Evolutionary conservation across 2,329 filamentous ascomycete species (phyloP), one percentile per base, ranked within the genome.

Genomic region (Davidsoniella neocaledoniae): DNA sequence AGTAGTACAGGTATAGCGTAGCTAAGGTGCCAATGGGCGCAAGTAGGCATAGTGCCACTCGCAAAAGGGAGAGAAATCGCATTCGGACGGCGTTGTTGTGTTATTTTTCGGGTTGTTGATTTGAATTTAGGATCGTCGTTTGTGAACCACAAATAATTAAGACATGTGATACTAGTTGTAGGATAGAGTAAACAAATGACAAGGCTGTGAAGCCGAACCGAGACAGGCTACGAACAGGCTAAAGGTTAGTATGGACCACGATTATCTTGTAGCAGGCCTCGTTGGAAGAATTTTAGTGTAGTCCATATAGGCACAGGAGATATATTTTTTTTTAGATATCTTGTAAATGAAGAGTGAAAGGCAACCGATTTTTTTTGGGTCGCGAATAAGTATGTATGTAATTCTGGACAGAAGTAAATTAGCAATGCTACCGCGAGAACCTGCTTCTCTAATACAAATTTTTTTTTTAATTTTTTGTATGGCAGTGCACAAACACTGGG

Each of bases 1-100:
- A 96, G 38, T 90, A 69, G 67, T 95, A 95, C 48, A 96, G 73
- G 66, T 88, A 93, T 56, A 79, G 58, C 47, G 83, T 86, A 59
- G 77, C 76, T 55, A 77, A 65, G 60, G 90, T 58, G 52, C 83
- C 80, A 60, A 90, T 60, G 45, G 85, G 79, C 56, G 63, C 59
- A 58, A 66, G 52, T 5, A 51, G 23, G 41, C 38, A 43, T 42
- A 83, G 60, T 46, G 75, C 63, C 46, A 77, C 58, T 60, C 72
- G 68, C 63, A 77, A 64, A 63, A 69, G 72, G 75, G 77, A 66
- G 68, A 69, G 64, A 56, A 54, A 58, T 57, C 56, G 60, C 64
- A 65, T 55, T 63, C 60, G 59, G 57, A 23, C n/a, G 14, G 12
- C 17, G 21, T n/a, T 37, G 12, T 17, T n/a, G 41, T 29, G 29